Percentiles rank a stretch among this genome's conserved stretches.
Evolutionary conservation across 2,329 filamentous ascomycete species (phyloP).

Genomic region (Chaetomiaceae sp.): DNA sequence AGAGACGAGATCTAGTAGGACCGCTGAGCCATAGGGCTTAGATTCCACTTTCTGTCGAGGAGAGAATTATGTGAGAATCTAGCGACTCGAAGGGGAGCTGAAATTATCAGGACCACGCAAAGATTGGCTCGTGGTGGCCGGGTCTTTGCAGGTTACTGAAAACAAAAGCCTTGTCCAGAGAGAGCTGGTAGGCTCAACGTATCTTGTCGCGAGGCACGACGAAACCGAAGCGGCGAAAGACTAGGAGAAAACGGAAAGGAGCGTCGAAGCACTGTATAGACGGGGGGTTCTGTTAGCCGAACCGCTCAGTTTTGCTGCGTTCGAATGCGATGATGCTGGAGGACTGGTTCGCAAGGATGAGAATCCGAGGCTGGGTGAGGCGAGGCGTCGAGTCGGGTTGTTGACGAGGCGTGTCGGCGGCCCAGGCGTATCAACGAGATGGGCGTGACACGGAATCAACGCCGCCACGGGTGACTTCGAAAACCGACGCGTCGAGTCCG

Average conservation of each 20-base stretch:
- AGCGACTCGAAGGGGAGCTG: background rate
- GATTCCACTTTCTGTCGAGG: conserved; percentile 11
- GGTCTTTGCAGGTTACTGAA: background rate
- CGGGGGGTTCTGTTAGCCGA: background rate
- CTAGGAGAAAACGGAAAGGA: conserved; percentile 22
- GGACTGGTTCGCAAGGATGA: no score
- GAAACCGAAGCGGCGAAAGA: conserved; percentile 8
- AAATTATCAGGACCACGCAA: background rate
- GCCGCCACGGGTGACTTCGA: no score
- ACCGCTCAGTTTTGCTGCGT: no score
- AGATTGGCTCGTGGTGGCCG: background rate
- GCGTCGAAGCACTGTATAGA: conserved; percentile 19
- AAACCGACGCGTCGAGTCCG: no score
- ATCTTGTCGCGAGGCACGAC: background rate
- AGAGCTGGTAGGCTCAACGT: background rate
- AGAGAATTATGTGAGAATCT: background rate
- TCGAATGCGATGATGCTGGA: no score
- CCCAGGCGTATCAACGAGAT: no score
- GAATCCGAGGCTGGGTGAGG: no score
- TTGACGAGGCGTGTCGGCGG: no score
- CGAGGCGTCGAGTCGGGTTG: no score
- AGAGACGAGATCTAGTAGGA: conserved; percentile 33
- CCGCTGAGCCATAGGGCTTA: conserved; percentile 35
- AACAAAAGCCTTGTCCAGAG: background rate
- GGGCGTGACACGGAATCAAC: no score